Percentiles rank a stretch among this genome's conserved stretches.
These are phyloP conservation scores for Suillus alpinus DNA, from an alignment of 768 basidiomycete species.

Conservation along the genomic window DNA sequence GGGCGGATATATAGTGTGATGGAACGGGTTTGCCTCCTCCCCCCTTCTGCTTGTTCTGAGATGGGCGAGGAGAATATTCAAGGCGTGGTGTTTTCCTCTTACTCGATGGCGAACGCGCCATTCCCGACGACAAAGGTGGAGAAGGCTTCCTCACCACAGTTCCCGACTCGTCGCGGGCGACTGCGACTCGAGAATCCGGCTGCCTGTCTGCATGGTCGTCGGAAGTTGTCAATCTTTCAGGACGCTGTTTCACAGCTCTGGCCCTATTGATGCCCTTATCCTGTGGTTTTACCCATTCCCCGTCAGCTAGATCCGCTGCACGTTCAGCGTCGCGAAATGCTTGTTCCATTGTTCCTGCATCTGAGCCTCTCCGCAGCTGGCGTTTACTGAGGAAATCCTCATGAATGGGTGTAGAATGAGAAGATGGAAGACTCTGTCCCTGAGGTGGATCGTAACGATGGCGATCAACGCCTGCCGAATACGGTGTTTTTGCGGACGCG, in stretches of 20 bases:
- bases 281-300: constrained; percentile 11
- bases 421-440: constrained; percentile 23
- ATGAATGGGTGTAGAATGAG: constrained; percentile 26
- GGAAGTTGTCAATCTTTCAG: constrained; percentile 11
- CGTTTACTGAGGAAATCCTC: constrained; percentile 32
- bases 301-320: constrained; percentile 14
- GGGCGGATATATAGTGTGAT: constrained; percentile 16
- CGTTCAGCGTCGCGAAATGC: constrained; percentile 23
- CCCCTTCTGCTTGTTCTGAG: constrained; percentile 10
- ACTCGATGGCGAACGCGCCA: constrained; percentile 15
- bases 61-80: constrained; percentile 22
- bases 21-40: constrained; percentile 27
- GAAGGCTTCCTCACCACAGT: constrained; percentile 11
- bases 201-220: constrained; percentile 16
- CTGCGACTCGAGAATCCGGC: constrained; percentile 3
- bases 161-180: constrained; percentile 18
- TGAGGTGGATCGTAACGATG: constrained; percentile 23
- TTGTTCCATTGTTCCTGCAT: constrained; percentile 24
- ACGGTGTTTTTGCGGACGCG: constrained; percentile 26
- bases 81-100: constrained; percentile 20
- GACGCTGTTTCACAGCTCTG: not conserved
- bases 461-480: constrained; percentile 22
- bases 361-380: constrained; percentile 25
- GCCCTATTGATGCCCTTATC: not conserved
- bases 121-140: constrained; percentile 5